phyloP scores from a whole-genome alignment of 2,329 filamentous ascomycete species.

The Penicillium aurantiogriseum region DNA sequence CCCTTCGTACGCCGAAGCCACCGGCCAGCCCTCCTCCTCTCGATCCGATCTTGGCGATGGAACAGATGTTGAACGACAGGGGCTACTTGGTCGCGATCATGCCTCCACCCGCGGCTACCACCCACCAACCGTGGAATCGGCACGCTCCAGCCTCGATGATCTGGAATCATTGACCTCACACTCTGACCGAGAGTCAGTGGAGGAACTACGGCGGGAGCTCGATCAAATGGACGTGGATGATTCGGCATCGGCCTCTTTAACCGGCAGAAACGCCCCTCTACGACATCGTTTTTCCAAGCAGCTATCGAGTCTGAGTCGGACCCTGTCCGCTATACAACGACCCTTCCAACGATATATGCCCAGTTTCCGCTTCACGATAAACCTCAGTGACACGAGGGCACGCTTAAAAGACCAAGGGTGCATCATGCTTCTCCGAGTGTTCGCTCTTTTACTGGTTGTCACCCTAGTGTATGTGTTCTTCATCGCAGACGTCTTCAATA shows the following conservation, averaged over 20 bases:
- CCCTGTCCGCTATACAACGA: conserved; percentile 57
- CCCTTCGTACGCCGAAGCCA: conserved; percentile 78
- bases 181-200: conserved; percentile 55
- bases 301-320: conserved; percentile 55
- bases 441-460: conserved; percentile 73
- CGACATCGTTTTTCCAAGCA: conserved; percentile 56
- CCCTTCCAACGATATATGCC: conserved; percentile 49
- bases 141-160: conserved; percentile 61
- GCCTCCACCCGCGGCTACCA: conserved; percentile 61
- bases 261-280: conserved; percentile 39
- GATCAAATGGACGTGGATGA: conserved; percentile 87
- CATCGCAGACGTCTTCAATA: conserved; percentile 76
- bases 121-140: conserved; percentile 79
- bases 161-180: conserved; percentile 55
- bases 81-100: conserved; percentile 40
- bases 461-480: conserved; percentile 81
- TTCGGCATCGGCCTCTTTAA: conserved; percentile 42
- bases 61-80: conserved; percentile 39
- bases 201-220: conserved; percentile 74
- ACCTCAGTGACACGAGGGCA: conserved; percentile 34
- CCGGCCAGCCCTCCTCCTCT: conserved; percentile 24
- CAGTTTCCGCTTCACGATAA: conserved; percentile 41
- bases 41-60: conserved; percentile 43
- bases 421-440: conserved; percentile 69
- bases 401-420: conserved; percentile 52